phyloP scores from a whole-genome alignment of 352 stramenopile genomes.

The Globisporangium mamillatum region DNA sequence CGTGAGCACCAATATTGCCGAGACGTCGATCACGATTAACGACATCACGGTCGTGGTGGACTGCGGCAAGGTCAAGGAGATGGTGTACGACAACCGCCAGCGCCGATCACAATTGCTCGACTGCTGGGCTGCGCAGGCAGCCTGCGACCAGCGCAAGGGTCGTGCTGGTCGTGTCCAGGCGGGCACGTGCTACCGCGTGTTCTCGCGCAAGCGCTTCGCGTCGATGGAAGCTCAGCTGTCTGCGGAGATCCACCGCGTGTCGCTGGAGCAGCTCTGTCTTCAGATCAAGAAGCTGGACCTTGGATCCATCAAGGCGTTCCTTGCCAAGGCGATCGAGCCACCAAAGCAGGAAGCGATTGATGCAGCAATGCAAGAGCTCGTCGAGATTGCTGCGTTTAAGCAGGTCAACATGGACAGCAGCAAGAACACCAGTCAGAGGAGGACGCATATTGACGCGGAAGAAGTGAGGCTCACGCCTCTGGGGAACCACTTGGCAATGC shows the following conservation, averaged over 20 bases:
- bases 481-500: constrained; percentile 81
- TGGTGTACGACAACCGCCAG: constrained; percentile 78
- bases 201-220: constrained; percentile 58
- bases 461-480: constrained; percentile 90
- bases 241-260: constrained; percentile 88
- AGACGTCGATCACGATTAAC: constrained; percentile 89
- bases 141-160: constrained; percentile 81
- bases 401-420: constrained; percentile 16
- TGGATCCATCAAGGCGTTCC: constrained; percentile 67
- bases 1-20: constrained; percentile 87
- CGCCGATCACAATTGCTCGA: constrained; percentile 77
- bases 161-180: constrained; percentile 79
- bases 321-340: constrained; percentile 89
- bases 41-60: constrained; percentile 87
- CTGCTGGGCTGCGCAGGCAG: constrained; percentile 76
- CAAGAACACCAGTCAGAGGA: constrained; percentile 12
- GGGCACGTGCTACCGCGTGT: constrained; percentile 77
- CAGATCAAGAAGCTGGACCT: constrained; percentile 86
- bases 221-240: constrained; percentile 68
- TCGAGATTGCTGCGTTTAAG: constrained; percentile 87
- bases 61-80: constrained; percentile 86
- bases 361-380: constrained; percentile 89
- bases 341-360: constrained; percentile 88
- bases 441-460: constrained; percentile 29
- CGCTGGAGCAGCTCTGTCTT: constrained; percentile 81